Evolutionary conservation across 2,329 filamentous ascomycete genomes (phyloP), one percentile per base, ranked within the genome.

Genomic region (Aspergillus unguis): DNA sequence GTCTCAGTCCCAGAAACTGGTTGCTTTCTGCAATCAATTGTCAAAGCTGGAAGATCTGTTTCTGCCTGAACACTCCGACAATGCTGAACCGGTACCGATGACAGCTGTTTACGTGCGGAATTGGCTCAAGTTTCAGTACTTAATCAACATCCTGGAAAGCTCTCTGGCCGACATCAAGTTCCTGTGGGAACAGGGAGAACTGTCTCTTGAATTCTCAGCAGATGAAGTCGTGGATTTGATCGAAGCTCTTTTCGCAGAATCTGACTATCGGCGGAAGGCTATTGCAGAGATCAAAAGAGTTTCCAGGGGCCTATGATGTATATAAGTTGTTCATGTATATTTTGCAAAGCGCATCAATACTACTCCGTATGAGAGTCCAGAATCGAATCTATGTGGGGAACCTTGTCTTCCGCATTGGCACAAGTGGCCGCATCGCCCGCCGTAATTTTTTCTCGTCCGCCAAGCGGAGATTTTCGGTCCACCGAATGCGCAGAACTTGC

Each of bases 101-200:
- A 82, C 80, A 3, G 80, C 81, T 26, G 74, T 85, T 7, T 86
- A 86, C 57, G 81, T 82, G 43, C 77, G 79, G 3, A 81, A 80
- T 57, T 86, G 84, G 84, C 73, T 86, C 56, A 83, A 82, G 54
- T 85, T 86, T 62, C 82, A 85, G 63, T 86, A 85, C 59, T 64
- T 86, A 48, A 72, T 78, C 38, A 84, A 85, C 58, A 84, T 86
- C 41, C 65, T 86, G 48, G 84, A 85, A 49, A 80, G 80, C 50
- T 82, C 77, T 44, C 69, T 86, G 11, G 83, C 81, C 23, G 84
- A 86, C 61, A 86, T 86, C 69, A 84, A 80, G 61, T 86, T 80
- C 57, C 65, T 86, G 40, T 86, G 84, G 84, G 76, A 75, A 2
- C 83, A 86, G 59, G 81, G 82, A n/a, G 84, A 84, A 65, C 62